A percentile compares a stretch with the other conserved stretches of the same genome.
These are phyloP conservation scores for Leccinum ochraceum DNA, from an alignment of 768 basidiomycete species.

Conservation along the genomic window DNA sequence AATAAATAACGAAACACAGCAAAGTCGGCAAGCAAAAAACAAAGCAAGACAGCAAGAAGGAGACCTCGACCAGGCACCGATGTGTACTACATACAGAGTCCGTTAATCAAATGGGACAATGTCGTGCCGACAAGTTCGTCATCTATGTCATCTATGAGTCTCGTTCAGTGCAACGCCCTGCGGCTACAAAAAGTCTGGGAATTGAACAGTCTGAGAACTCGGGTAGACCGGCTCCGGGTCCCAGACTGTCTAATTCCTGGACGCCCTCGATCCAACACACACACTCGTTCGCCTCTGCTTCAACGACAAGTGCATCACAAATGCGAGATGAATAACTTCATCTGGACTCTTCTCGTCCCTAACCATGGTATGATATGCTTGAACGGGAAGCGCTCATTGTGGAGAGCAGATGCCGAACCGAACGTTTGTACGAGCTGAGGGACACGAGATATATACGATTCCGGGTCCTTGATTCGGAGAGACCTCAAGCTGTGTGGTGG, in stretches of 20 bases:
- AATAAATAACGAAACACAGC: neutral
- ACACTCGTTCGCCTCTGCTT: neutral
- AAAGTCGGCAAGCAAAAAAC: neutral
- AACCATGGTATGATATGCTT: neutral
- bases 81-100: neutral
- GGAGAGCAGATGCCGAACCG: neutral
- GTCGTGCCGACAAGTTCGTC: neutral
- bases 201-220: too few species aligned
- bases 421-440: neutral
- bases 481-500: too few species aligned
- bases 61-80: neutral
- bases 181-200: neutral
- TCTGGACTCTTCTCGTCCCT: too few species aligned
- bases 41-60: neutral
- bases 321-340: neutral
- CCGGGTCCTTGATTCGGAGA: too few species aligned
- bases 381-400: neutral
- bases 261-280: too few species aligned
- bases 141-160: neutral
- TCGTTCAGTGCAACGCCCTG: neutral
- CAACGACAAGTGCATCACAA: neutral
- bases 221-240: too few species aligned
- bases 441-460: too few species aligned
- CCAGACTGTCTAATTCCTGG: too few species aligned
- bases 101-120: neutral